Evolutionary conservation across 352 stramenopile species (phyloP), one percentile per base, ranked within the genome.

Genomic region (Phytophthora sp.): DNA sequence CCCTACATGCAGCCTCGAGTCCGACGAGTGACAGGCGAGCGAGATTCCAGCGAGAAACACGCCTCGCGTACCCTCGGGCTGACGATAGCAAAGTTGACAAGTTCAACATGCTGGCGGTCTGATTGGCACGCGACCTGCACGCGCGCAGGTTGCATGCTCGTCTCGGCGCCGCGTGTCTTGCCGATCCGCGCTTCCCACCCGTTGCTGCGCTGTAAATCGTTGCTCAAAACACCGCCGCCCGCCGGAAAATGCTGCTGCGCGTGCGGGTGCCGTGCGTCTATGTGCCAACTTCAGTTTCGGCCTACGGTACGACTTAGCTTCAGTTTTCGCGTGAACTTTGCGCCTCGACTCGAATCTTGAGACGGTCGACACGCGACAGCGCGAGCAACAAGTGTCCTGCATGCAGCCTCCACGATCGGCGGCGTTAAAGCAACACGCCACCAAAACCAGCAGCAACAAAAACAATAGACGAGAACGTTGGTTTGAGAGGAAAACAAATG

Each of bases 181-280:
- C 9, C 52, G 35, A 27, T 13, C 38, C 18, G 44, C 52, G 52
- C 44, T 61, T 61, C 45, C 43, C 24, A 6, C 3, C 28, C 45
- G 7, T 12, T 18, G 7, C 20, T 32, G 17, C 45, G 35, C 30
- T 1, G 26, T 20, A 49, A 48, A 34, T 63, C 15, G 44, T 26
- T 43, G 54, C 32, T 55, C 32, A 55, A 38, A 41, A 41, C 20
- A 34, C 12, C 8, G 1, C 12, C 27, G 17, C 34, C 44, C 55
- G 18, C 44, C 55, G 55, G 55, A 64, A 64, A 56, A 26, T 46
- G 53, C 15, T 62, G 41, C 53, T 30, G 28, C 53, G 44, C 17
- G 34, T 30, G 23, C 39, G 30, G 39, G 11, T n/a, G 17, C n/a
- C 39, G 38, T 62, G 26, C 15, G 34, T 56, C 54, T 63, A 50